phyloP scores from a whole-genome alignment of 2,329 filamentous ascomycete genomes.

The Phaeosphaeria sp. region DNA sequence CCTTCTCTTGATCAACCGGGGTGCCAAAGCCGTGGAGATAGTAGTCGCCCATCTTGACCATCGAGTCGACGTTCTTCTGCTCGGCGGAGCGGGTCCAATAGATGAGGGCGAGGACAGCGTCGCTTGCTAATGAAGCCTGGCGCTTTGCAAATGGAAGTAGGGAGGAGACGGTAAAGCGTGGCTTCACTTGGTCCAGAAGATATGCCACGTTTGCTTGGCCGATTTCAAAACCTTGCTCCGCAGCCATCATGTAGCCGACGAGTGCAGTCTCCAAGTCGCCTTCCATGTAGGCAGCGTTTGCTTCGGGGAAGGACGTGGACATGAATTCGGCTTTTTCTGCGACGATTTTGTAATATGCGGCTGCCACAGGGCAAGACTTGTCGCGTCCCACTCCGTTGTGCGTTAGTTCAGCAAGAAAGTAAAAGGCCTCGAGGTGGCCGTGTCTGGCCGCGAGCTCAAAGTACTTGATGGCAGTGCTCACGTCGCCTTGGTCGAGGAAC shows the following conservation, averaged over 20 bases:
- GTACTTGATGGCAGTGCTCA: conserved; percentile 80
- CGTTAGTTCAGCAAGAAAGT: conserved; percentile 88
- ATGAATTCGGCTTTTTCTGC: conserved; percentile 88
- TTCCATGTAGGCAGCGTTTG: conserved; percentile 80
- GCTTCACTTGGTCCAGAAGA: conserved; percentile 72
- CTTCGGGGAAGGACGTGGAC: conserved; percentile 81
- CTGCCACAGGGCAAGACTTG: conserved; percentile 76
- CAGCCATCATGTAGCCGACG: conserved; percentile 82
- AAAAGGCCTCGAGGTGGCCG: conserved; percentile 86
- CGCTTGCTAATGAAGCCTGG: conserved; percentile 59
- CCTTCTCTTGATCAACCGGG: conserved; percentile 75
- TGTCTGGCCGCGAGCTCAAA: conserved; percentile 87
- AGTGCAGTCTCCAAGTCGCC: conserved; percentile 83
- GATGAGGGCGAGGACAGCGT: conserved; percentile 75
- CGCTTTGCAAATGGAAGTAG: conserved; percentile 56
- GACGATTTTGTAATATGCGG: conserved; percentile 87
- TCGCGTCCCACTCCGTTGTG: conserved; percentile 82
- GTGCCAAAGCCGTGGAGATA: conserved; percentile 85
- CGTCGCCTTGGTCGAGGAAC: conserved; percentile 86
- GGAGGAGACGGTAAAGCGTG: conserved; percentile 60
- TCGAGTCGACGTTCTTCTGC: conserved; percentile 89
- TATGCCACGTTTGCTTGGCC: conserved; percentile 91
- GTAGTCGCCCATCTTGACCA: conserved; percentile 99
- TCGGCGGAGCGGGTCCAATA: conserved; percentile 96
- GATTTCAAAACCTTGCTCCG: conserved; percentile 89